These are phyloP conservation scores for Tremella mesenterica DNA, from an alignment of 768 basidiomycete genomes.

Conservation along the genomic window DNA sequence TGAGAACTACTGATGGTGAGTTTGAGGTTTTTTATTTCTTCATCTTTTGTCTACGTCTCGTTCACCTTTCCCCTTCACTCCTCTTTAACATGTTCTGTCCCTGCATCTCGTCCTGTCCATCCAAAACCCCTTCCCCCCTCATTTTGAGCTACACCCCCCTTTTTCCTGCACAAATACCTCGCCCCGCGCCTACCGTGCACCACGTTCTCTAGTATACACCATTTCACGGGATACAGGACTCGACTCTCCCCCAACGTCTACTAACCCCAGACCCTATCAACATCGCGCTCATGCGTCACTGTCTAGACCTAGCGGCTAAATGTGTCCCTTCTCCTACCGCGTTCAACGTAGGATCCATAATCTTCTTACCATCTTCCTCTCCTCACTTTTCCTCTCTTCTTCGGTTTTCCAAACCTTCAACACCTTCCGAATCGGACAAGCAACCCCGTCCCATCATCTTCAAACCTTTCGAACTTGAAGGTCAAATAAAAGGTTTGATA, in stretches of 20 bases:
- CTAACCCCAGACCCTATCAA: slow-evolving; percentile 22
- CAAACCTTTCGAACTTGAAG: no score
- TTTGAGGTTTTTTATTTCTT: no score
- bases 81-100: no score
- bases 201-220: no score
- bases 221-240: no score
- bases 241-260: no score
- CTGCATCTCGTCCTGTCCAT: background rate
- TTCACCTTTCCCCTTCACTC: no score
- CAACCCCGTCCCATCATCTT: slow-evolving; percentile 1
- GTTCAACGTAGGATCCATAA: slow-evolving; percentile 40
- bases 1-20: no score
- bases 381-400: slow-evolving; percentile 11
- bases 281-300: slow-evolving; percentile 33
- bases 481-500: slow-evolving; percentile 46
- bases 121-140: background rate
- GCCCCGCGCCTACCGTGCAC: no score
- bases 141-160: background rate
- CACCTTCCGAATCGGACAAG: no score
- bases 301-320: slow-evolving; percentile 28
- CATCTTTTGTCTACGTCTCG: slow-evolving; percentile 1
- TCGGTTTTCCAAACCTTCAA: slow-evolving; percentile 3
- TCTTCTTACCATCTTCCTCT: slow-evolving; percentile 36
- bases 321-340: slow-evolving; percentile 36
- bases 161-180: no score